Conservation (phyloP, 805 yeast genomes). For the Kodamaea fukazawae region DNA sequence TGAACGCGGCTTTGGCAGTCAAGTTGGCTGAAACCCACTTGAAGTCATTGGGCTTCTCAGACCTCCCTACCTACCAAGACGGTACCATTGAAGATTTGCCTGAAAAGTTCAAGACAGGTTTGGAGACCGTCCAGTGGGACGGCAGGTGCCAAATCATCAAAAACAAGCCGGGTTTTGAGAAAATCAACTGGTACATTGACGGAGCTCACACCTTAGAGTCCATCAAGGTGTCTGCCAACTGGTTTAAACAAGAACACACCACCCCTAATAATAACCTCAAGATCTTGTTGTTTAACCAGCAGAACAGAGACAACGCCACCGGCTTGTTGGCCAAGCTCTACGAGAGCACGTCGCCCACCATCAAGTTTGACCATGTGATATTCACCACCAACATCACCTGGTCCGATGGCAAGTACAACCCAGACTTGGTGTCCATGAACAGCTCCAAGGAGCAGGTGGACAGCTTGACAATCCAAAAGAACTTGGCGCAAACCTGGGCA, state of each 20-base stretch:
- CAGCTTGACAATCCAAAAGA: slow-evolving; percentile 74
- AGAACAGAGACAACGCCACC: slow-evolving; percentile 76
- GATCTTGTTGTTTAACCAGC: slow-evolving; percentile 87
- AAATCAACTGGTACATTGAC: slow-evolving; percentile 78
- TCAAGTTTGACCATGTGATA: slow-evolving; percentile 68
- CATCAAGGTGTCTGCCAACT: slow-evolving; percentile 71
- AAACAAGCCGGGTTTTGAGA: slow-evolving; percentile 35
- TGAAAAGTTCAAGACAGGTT: slow-evolving; percentile 52
- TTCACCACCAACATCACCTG: slow-evolving; percentile 93
- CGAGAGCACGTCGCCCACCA: slow-evolving; percentile 28
- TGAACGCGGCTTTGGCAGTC: slow-evolving; percentile 86
- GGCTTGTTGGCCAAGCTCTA: slow-evolving; percentile 57
- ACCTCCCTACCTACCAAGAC: slow-evolving; percentile 21
- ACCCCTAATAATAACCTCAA: slow-evolving; percentile 30
- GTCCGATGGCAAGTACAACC: slow-evolving; percentile 74
- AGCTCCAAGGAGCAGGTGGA: slow-evolving; percentile 77
- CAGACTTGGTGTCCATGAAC: slow-evolving; percentile 83
- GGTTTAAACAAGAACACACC: slow-evolving; percentile 52
- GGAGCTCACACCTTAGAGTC: slow-evolving; percentile 97
- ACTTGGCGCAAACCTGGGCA: slow-evolving; percentile 69
- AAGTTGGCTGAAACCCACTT: slow-evolving; percentile 65
- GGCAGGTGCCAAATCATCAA: slow-evolving; percentile 85
- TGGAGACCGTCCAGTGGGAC: slow-evolving; percentile 78
- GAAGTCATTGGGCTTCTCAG: slow-evolving; percentile 38
- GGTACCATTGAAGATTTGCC: slow-evolving; percentile 38